Evolutionary conservation across 2,329 filamentous ascomycete species (phyloP).

Genomic region (Domatiomyces catenatus): DNA sequence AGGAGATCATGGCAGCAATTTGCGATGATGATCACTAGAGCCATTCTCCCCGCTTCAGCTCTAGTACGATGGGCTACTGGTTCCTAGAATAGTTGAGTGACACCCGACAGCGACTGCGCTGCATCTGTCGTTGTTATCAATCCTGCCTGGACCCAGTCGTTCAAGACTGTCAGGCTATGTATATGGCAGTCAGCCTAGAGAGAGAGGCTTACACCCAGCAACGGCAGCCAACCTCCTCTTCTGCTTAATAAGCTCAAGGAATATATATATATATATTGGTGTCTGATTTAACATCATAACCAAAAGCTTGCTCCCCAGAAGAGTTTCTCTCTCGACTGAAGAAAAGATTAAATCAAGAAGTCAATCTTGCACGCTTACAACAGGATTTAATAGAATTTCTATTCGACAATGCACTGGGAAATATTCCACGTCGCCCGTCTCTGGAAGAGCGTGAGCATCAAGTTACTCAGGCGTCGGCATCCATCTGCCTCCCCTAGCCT

Average conservation of each 20-base stretch:
- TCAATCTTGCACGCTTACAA: too few relatives aligned
- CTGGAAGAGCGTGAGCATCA: too few relatives aligned
- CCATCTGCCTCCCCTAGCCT: too few relatives aligned
- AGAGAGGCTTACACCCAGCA: conserved; percentile 1
- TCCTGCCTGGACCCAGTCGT: conserved; percentile 1
- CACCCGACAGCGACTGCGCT: not conserved
- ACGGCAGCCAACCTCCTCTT: conserved; percentile 1
- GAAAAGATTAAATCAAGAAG: too few relatives aligned
- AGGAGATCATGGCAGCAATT: conserved; percentile 2
- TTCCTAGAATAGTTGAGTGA: not conserved
- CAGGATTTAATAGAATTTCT: too few relatives aligned
- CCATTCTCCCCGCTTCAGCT: not conserved
- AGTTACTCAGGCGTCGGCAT: too few relatives aligned
- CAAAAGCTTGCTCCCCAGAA: not conserved
- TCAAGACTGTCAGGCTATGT: conserved; percentile 1
- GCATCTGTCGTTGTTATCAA: not conserved
- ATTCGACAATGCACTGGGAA: too few relatives aligned
- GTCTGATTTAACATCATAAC: not conserved
- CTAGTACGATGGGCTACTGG: not conserved
- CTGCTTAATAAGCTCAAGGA: not conserved
- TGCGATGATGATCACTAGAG: not conserved
- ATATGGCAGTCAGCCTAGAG: not conserved
- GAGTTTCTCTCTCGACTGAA: too few relatives aligned
- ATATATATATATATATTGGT: not conserved
- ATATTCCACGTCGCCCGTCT: too few relatives aligned